Base-by-base conservation (phyloP, 306 rosid genomes). In the Vigna radiata region DNA sequence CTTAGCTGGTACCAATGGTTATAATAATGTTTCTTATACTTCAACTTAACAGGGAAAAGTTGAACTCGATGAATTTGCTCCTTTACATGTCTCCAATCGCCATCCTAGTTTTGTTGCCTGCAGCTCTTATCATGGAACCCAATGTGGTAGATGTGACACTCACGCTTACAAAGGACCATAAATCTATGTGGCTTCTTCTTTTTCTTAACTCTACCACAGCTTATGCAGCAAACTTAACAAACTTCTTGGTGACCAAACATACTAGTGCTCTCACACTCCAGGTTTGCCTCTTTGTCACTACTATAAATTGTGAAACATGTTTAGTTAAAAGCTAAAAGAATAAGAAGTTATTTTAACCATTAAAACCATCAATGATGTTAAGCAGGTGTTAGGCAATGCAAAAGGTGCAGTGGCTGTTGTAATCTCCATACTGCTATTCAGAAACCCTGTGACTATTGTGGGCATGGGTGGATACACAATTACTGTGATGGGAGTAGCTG, bases 331-430 rank as follows among this genome's bases (percentile, higher is more conserved):
- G 27, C 19, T 33, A 46, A 55, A 5, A 5, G 16, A 41, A n/a
- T 5, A 56, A 21, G 12, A 41, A 4, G 15, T 43, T 53, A 18
- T 77, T 53, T 48, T 11, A 49, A 15, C 49, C 31, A 37, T 36
- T 23, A 14, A 17, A 65, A 37, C 62, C 56, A 66, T 53, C 47
- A 77, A 67, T 17, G 41, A 14, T 77, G 78, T 62, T 70, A 67
- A 81, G 17, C 88, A 95, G 99, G 97, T 95, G 3, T 81, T 95
- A 77, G 99, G 99, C 73, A 95, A 95, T 82, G 99, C 99, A 3
- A 95, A 95, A 81, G 99, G 99, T 33, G 98, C 99, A 3, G 97
- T 92, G 39, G 97, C 99, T 16, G 99, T 95, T 52, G 99, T 90
- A 31, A 90, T 95, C 86, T 92, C 99, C n/a, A 95, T 95, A 60